Conservation (phyloP, 208 protist species). For the Leishmania braziliensis region DNA sequence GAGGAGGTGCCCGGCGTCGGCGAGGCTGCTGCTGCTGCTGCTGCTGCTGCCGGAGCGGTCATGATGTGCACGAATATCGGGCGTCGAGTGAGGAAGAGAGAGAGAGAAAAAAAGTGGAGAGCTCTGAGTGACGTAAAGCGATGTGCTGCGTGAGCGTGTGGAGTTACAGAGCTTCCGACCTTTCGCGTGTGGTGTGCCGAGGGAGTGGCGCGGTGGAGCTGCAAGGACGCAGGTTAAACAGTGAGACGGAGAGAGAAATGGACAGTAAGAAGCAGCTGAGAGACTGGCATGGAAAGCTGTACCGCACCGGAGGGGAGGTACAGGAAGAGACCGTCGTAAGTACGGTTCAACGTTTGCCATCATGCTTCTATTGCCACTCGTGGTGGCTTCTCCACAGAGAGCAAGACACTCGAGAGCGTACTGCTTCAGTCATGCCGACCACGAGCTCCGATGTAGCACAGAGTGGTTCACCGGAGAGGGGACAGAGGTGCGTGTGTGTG, state of each 20-base stretch:
- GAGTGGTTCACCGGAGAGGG: background rate
- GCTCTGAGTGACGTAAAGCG: background rate
- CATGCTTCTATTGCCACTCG: background rate
- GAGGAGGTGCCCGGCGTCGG: constrained; percentile 3
- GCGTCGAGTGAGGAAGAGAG: background rate
- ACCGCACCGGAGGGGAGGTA: background rate
- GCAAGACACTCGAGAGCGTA: background rate
- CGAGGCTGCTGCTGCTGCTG: constrained; percentile 6
- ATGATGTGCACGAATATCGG: background rate
- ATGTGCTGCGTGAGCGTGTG: background rate
- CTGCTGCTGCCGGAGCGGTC: background rate
- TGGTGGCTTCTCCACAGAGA: background rate
- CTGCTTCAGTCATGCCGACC: background rate
- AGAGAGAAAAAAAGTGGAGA: background rate
- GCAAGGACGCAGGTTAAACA: background rate
- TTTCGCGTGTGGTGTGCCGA: background rate
- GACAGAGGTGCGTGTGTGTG: background rate
- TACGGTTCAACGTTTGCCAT: background rate
- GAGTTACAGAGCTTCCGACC: background rate
- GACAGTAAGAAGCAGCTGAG: background rate
- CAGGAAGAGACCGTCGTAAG: background rate
- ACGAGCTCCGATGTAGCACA: background rate
- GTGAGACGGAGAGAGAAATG: background rate
- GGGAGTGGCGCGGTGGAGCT: background rate
- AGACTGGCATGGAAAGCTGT: background rate